Evolutionary conservation across 2,329 filamentous ascomycete genomes (phyloP), one percentile per base, ranked within the genome.

Genomic region (Colletotrichum limetticola): DNA sequence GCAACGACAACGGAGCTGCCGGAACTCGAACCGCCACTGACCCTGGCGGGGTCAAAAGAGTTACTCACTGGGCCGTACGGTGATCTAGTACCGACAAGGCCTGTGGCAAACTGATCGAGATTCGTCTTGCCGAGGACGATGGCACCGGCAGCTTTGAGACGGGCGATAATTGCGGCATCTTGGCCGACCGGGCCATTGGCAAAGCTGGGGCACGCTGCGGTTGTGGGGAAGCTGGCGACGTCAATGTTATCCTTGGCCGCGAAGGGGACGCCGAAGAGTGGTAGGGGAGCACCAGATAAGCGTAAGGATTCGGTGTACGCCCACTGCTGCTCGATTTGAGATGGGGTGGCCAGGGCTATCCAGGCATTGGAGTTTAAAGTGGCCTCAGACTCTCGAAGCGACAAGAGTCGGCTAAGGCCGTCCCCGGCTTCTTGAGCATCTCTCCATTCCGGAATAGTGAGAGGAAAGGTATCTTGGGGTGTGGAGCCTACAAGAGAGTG

Each of bases 81-180:
- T 3, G 88, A 90, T 37, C 91, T 85, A 9, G 88, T 90, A 9
- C 90, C 91, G 7, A 88, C 89, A 4, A 92, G 83, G 0, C 91
- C 90, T 1, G 90, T 91, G 1, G 90, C 90, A 7, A 92, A 85
- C 76, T 92, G 90, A 74, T 92, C 90, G 63, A 92, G 83, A 75
- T 88, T 89, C 4, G 86, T 86, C 76, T 91, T 92, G 9, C 90
- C 90, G 35, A 91, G 82, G 37, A 89, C 84, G 1, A 91, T 80
- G 1, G 87, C 90, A 0, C 90, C 90, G 8, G 87, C 85, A 0
- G 83, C 82, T 26, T 88, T 83, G 19, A 91, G 80, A 28, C 81
- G 85, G 7, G 86, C 79, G 9, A 90, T 84, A 1, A 89, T 85
- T 1, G 82, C 80, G 0, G 88, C 85, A 49, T 86, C 87, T 7